phyloP scores from a whole-genome alignment of 2,329 filamentous ascomycete species.

The Arthrobotrys sphaeroides region DNA sequence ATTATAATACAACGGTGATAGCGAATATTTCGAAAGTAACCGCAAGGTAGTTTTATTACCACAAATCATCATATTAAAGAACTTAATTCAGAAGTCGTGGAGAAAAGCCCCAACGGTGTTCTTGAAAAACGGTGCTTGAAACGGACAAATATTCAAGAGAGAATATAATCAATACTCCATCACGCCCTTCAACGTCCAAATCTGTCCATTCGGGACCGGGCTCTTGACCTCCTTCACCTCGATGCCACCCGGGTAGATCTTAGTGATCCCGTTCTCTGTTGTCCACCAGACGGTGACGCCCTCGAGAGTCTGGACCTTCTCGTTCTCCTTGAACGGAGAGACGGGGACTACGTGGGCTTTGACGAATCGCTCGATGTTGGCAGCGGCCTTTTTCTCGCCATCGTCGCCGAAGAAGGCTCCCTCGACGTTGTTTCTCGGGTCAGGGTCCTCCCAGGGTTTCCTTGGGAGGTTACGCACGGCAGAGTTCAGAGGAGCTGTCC shows the following conservation, averaged over 20 bases:
- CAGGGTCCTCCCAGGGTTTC: constrained; percentile 85
- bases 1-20: too few species aligned
- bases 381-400: constrained; percentile 78
- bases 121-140: too few species aligned
- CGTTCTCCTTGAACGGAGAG: constrained; percentile 75
- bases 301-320: constrained; percentile 73
- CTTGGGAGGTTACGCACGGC: constrained; percentile 79
- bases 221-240: constrained; percentile 79
- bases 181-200: constrained; percentile 70
- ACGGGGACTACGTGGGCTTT: constrained; percentile 81
- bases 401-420: constrained; percentile 78
- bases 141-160: too few species aligned
- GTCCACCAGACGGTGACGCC: constrained; percentile 86
- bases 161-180: constrained; percentile 69
- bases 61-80: too few species aligned
- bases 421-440: constrained; percentile 67
- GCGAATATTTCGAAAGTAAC: too few species aligned
- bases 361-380: constrained; percentile 82
- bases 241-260: constrained; percentile 81
- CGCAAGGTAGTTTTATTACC: too few species aligned
- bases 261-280: constrained; percentile 69
- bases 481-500: constrained; percentile 79
- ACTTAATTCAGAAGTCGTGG: too few species aligned
- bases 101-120: too few species aligned
- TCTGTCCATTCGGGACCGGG: constrained; percentile 84